phyloP scores from a whole-genome alignment of 2,329 filamentous ascomycete genomes.

The Apiospora hydei region DNA sequence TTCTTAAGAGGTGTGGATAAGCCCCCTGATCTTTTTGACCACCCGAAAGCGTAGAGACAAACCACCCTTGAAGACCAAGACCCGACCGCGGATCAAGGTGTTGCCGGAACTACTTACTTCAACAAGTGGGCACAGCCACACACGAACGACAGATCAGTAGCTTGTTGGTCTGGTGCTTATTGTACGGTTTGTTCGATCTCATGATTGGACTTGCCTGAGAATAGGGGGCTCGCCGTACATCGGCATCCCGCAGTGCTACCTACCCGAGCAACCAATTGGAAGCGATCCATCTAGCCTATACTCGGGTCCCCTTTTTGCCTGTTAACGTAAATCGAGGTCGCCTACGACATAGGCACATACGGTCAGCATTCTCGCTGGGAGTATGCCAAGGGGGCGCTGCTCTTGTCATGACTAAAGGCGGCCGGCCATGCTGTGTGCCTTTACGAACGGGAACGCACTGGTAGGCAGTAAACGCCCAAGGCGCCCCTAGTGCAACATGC shows the following conservation, averaged over 20 bases:
- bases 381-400: not conserved
- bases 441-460: not conserved
- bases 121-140: too few relatives aligned
- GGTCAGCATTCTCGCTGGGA: not conserved
- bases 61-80: too few relatives aligned
- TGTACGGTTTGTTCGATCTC: too few relatives aligned
- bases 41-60: too few relatives aligned
- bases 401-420: not conserved
- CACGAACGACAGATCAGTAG: too few relatives aligned
- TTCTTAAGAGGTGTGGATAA: not conserved
- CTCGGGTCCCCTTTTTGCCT: not conserved
- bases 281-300: not conserved
- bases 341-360: not conserved
- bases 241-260: too few relatives aligned
- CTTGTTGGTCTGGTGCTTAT: too few relatives aligned
- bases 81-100: too few relatives aligned
- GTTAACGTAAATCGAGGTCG: not conserved
- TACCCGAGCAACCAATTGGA: not conserved
- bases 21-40: too few relatives aligned
- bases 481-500: slow-evolving; percentile 16
- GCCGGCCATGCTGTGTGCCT: not conserved
- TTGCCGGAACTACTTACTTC: too few relatives aligned
- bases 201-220: too few relatives aligned
- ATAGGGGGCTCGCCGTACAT: too few relatives aligned
- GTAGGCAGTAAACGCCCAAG: slow-evolving; percentile 5